Percentiles rank a stretch among this genome's conserved stretches.
Evolutionary conservation across 805 yeast species (phyloP).

Genomic region (Spathaspora gorwiae): DNA sequence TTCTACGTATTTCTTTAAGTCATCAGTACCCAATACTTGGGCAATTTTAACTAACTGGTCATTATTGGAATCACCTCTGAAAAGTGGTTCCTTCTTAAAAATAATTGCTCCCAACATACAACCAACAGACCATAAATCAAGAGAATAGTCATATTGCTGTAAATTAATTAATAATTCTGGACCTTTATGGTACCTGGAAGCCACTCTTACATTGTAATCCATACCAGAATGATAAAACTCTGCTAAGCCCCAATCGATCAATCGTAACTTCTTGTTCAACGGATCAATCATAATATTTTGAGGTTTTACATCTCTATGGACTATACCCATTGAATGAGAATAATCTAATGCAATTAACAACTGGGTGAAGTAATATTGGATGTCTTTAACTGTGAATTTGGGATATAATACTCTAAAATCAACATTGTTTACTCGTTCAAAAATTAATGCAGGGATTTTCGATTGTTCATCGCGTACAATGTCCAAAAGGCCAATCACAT

Average conservation of each 20-base stretch:
- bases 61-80: constrained; percentile 85
- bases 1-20: constrained; percentile 58
- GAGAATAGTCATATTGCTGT: constrained; percentile 84
- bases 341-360: constrained; percentile 80
- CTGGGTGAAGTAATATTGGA: constrained; percentile 79
- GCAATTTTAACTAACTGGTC: constrained; percentile 91
- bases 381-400: constrained; percentile 66
- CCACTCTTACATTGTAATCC: constrained; percentile 90
- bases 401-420: constrained; percentile 83
- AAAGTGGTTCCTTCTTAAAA: constrained; percentile 87
- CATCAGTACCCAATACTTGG: constrained; percentile 82
- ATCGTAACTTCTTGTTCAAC: constrained; percentile 57
- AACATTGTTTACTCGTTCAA: constrained; percentile 77
- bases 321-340: constrained; percentile 91
- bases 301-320: constrained; percentile 95
- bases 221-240: constrained; percentile 88
- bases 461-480: constrained; percentile 76
- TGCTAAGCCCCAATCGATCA: constrained; percentile 95
- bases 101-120: constrained; percentile 89
- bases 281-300: constrained; percentile 96
- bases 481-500: constrained; percentile 71
- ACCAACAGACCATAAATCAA: constrained; percentile 93
- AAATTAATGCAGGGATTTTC: constrained; percentile 81
- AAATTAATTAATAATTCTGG: constrained; percentile 86
- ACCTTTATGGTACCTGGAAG: constrained; percentile 89